A percentile compares a stretch with the other conserved stretches of the same genome.
Evolutionary conservation across 2,329 filamentous ascomycete species (phyloP).

Genomic region (Lecanicillium sp.): DNA sequence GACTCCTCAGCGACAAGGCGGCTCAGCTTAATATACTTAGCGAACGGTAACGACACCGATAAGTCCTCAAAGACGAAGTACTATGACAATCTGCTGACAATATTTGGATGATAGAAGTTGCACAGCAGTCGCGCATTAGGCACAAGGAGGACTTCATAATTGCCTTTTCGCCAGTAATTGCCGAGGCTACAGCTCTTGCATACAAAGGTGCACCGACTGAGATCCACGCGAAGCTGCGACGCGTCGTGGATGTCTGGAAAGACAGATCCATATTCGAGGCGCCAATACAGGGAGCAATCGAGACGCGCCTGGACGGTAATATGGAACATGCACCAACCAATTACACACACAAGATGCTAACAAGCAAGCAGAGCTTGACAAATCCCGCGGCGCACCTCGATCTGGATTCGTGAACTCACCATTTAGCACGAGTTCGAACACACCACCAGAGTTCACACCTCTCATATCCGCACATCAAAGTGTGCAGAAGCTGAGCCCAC

Average conservation of each 20-base stretch:
- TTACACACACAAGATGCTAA: slow-evolving; percentile 15
- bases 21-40: slow-evolving; percentile 86
- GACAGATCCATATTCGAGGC: slow-evolving; percentile 76
- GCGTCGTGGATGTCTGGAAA: slow-evolving; percentile 93
- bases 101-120: slow-evolving; percentile 61
- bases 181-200: slow-evolving; percentile 80
- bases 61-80: not conserved
- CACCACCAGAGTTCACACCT: slow-evolving; percentile 56
- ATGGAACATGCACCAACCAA: not conserved
- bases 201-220: slow-evolving; percentile 86
- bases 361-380: slow-evolving; percentile 49
- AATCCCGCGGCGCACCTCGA: slow-evolving; percentile 45
- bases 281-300: slow-evolving; percentile 73
- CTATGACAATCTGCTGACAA: slow-evolving; percentile 3
- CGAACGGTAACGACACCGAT: slow-evolving; percentile 60
- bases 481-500: slow-evolving; percentile 63
- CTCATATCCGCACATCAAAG: slow-evolving; percentile 68
- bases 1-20: slow-evolving; percentile 81
- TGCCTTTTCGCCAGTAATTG: slow-evolving; percentile 86
- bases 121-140: slow-evolving; percentile 89
- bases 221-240: slow-evolving; percentile 76
- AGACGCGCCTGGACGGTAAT: slow-evolving; percentile 70
- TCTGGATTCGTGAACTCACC: slow-evolving; percentile 48
- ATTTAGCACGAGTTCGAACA: slow-evolving; percentile 47
- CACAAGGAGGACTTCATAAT: slow-evolving; percentile 87